These are phyloP conservation scores for Sphaerulina vaccinii DNA, from an alignment of 2,329 filamentous ascomycete species.

Conservation along the genomic window DNA sequence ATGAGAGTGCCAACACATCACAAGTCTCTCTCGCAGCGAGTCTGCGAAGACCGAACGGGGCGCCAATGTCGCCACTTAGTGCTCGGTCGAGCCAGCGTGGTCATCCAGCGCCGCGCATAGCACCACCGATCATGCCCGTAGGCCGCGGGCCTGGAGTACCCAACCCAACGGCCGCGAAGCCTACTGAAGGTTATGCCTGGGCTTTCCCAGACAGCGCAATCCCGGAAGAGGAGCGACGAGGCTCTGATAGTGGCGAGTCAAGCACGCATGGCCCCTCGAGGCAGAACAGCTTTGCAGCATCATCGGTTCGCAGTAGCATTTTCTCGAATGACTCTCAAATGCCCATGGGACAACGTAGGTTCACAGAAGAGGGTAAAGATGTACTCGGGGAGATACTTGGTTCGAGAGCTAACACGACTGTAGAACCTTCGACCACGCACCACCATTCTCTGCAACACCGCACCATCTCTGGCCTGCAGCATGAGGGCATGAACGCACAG, in stretches of 20 bases:
- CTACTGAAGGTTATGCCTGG: constrained; percentile 80
- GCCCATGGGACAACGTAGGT: constrained; percentile 67
- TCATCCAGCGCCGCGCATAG: constrained; percentile 57
- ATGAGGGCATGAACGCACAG: constrained; percentile 56
- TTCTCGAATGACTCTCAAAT: constrained; percentile 72
- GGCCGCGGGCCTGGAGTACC: constrained; percentile 64
- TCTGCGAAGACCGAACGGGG: constrained; percentile 55
- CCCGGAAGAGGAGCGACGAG: constrained; percentile 46
- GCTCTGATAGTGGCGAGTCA: constrained; percentile 50
- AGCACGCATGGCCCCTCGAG: constrained; percentile 59
- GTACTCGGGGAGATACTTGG: constrained; percentile 6
- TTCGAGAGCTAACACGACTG: constrained; percentile 7
- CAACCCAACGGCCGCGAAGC: constrained; percentile 66
- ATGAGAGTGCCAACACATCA: constrained; percentile 74
- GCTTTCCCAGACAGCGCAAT: constrained; percentile 75
- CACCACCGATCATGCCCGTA: constrained; percentile 71
- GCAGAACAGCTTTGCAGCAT: constrained; percentile 72
- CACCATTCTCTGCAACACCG: constrained; percentile 76
- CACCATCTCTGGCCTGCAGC: constrained; percentile 63
- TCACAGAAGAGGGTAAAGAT: constrained; percentile 59
- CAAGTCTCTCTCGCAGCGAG: constrained; percentile 72
- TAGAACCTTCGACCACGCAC: constrained; percentile 54
- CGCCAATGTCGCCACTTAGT: constrained; percentile 48
- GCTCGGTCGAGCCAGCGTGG: constrained; percentile 34
- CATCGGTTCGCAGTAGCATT: constrained; percentile 76